Percentiles rank a stretch among this genome's conserved stretches.
Conservation (phyloP, 2,329 filamentous ascomycete genomes). For the Penicillium sp. region DNA sequence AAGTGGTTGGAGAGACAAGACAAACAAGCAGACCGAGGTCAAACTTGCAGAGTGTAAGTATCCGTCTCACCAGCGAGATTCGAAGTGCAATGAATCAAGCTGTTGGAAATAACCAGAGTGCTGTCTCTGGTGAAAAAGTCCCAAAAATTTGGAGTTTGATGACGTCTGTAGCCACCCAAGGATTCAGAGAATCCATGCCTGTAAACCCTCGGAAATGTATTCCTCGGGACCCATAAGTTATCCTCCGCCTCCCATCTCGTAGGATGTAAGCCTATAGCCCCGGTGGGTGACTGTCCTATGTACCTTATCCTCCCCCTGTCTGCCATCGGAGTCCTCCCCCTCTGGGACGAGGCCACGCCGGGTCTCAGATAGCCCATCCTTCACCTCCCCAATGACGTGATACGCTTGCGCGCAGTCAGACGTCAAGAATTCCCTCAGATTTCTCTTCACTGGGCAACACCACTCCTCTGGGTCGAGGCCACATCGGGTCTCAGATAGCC, state of each 20-base stretch:
- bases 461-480: no score
- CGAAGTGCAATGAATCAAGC: neutral
- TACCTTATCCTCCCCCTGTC: neutral
- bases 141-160: neutral
- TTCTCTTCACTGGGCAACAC: no score
- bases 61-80: neutral
- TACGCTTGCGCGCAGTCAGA: neutral
- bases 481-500: no score
- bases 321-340: neutral
- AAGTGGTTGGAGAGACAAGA: neutral
- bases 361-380: slow-evolving; percentile 1
- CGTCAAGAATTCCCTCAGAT: neutral
- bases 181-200: neutral
- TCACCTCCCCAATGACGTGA: neutral
- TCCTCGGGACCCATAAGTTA: neutral
- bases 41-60: neutral
- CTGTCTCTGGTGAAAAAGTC: slow-evolving; percentile 1
- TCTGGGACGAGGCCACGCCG: neutral
- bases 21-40: neutral
- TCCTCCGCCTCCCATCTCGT: neutral
- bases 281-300: neutral
- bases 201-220: neutral
- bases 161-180: neutral
- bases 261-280: neutral
- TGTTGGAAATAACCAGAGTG: neutral